Evolutionary conservation across 108 stramenopile species (phyloP).

Genomic region (Nannochloropsis gaditana): DNA sequence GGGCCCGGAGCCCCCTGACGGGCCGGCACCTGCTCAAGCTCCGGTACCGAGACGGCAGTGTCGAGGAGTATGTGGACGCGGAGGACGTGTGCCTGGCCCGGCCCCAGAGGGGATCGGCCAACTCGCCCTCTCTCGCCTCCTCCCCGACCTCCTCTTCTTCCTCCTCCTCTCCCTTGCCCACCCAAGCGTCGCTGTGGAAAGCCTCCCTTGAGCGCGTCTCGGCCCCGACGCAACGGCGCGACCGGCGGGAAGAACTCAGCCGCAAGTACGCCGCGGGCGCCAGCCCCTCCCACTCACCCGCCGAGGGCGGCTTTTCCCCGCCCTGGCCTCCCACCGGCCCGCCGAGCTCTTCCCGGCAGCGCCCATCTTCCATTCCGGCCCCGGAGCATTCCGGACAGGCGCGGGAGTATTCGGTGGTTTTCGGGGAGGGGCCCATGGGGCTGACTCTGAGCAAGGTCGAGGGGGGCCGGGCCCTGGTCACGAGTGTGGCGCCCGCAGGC

Average conservation of each 20-base stretch:
- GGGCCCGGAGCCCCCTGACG: not conserved
- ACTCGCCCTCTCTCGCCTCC: not conserved
- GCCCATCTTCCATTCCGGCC: not conserved
- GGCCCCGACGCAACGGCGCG: too few relatives aligned
- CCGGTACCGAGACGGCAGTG: not conserved
- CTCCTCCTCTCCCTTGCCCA: not conserved
- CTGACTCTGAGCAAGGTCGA: not conserved
- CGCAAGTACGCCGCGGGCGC: not conserved
- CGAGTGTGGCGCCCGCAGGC: not conserved
- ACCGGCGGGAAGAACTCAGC: not conserved
- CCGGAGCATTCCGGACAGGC: not conserved
- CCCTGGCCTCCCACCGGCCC: conserved; percentile 1
- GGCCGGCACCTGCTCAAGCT: not conserved
- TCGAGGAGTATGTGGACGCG: not conserved
- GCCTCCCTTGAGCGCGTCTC: too few relatives aligned
- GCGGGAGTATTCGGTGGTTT: not conserved
- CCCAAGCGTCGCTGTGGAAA: not conserved
- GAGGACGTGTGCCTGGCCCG: not conserved
- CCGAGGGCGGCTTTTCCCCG: not conserved
- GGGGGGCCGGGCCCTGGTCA: not conserved
- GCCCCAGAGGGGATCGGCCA: not conserved
- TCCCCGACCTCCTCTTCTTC: not conserved
- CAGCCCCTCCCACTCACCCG: not conserved
- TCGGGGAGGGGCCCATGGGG: not conserved
- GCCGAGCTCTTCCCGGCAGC: not conserved